Evolutionary conservation across 768 basidiomycete genomes (phyloP), one percentile per base, ranked within the genome.

Genomic region (Coprinopsis marcescibilis): DNA sequence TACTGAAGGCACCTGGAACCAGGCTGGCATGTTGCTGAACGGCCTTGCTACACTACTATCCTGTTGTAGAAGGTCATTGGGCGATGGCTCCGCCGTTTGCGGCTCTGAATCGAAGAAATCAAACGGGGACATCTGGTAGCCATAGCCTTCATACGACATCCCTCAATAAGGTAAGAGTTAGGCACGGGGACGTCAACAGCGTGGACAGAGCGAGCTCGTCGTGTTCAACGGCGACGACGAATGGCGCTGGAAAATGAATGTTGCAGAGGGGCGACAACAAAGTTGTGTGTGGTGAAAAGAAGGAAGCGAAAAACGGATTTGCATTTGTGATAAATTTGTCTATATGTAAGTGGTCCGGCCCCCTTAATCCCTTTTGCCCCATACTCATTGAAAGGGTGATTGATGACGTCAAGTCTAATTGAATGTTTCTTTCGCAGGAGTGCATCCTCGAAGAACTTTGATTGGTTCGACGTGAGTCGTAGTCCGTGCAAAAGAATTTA

Each of bases 1-100:
- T 64, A 87, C 74, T 60, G 75, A 70, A 3, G 85, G 85, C 29
- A 88, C 68, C 61, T 84, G 81, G 65, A 39, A 71, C 48, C 43
- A 32, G 30, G n/a, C n/a, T 8, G n/a, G 8, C 30, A 32, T 32
- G 8, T 8, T n/a, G 30, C 10, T 32, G 30, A 32, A 8, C 30
- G 30, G 8, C 30, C 30, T 32, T n/a, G 30, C n/a, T 32, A n/a
- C 30, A n/a, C n/a, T n/a, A n/a, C n/a, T n/a, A n/a, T n/a, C n/a
- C n/a, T n/a, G n/a, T n/a, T n/a, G n/a, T n/a, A n/a, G n/a, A n/a
- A n/a, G n/a, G n/a, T n/a, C n/a, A n/a, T n/a, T n/a, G n/a, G 30
- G 10, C 30, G 30, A 32, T 32, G 10, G 10, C 10, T 32, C 30
- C 30, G n/a, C 30, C 30, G 8, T n/a, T n/a, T 32, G 30, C 30